Base-by-base conservation (phyloP, 1,284 basidiomycete genomes). In the Boletellus deceptivus region DNA sequence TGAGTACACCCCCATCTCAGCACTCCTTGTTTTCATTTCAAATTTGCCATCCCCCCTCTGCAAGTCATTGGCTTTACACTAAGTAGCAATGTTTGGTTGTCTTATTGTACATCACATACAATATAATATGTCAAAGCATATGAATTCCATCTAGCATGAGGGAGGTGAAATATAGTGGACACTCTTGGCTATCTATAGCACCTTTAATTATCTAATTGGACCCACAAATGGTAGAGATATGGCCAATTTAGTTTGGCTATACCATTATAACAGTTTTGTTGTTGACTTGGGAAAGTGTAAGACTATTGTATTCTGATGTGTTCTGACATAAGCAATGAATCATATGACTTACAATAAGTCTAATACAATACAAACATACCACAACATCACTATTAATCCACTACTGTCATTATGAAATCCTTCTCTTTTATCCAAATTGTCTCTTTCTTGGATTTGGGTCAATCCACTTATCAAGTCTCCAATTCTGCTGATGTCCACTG, bases 401-500 rank as follows among this genome's bases (percentile, higher is more conserved):
- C n/a, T 18, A 5, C 35, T 7, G 5, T 18, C 16, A 37, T 17
- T 17, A 37, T 37, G 35, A 37, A 37, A 20, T 20, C 20, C 20
- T 4, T 20, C 3, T 20, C 20, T 20, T 3, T 4, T 20, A 4
- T 4, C 16, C 10, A 37, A 25, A 35, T 45, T 13, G n/a, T 45
- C 18, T 13, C 48, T 4, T 20, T 20, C 8, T 45, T 50, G 43
- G 37, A 50, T 24, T 46, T 38, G 36, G 27, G 20, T 16, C 39
- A 46, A 3, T 37, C 39, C 6, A 38, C 29, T 20, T 2, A 13
- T 38, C 41, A 46, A 17, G 47, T 47, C 3, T 43, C 40, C 35
- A 9, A 8, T 43, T 39, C 42, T 37, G 50, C 49, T 54, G 41
- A 41, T 13, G 16, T 54, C 3, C 2, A 17, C 17, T n/a, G n/a